A percentile compares a stretch with the other conserved stretches of the same genome.
Conservation (phyloP, 768 basidiomycete genomes). For the Suillus clintonianus region DNA sequence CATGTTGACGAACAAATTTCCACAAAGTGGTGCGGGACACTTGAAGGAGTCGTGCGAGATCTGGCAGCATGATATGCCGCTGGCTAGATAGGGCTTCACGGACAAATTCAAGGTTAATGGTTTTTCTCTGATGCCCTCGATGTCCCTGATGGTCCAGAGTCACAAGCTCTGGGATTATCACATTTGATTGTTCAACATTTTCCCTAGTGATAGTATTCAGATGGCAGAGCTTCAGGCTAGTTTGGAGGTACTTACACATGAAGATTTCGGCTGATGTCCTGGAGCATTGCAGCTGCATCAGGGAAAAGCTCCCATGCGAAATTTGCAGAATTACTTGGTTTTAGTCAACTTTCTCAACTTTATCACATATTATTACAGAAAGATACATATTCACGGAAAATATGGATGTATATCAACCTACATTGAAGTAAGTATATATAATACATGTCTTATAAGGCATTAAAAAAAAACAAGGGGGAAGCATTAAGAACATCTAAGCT, state of each 20-base stretch:
- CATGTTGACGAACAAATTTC: background rate
- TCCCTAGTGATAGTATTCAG: too few relatives aligned
- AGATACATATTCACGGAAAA: too few relatives aligned
- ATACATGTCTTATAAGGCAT: too few relatives aligned
- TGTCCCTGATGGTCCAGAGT: background rate
- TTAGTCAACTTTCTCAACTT: too few relatives aligned
- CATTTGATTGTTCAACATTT: background rate
- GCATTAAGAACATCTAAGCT: too few relatives aligned
- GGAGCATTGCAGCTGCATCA: background rate
- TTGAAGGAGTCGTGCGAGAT: background rate
- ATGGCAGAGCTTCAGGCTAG: too few relatives aligned
- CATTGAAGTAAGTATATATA: too few relatives aligned
- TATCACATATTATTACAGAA: too few relatives aligned
- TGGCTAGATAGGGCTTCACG: conserved; percentile 6
- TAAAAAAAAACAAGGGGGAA: too few relatives aligned
- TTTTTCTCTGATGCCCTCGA: conserved; percentile 7
- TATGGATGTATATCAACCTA: too few relatives aligned
- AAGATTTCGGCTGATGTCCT: background rate
- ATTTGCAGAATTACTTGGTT: too few relatives aligned
- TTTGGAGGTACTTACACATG: background rate
- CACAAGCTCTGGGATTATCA: conserved; percentile 5
- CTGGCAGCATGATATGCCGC: conserved; percentile 4
- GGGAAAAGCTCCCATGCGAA: too few relatives aligned
- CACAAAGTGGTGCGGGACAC: background rate
- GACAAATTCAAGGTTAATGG: conserved; percentile 8